Conservation (phyloP, 495 filamentous ascomycete genomes). For the Talaromyces adpressus region DNA sequence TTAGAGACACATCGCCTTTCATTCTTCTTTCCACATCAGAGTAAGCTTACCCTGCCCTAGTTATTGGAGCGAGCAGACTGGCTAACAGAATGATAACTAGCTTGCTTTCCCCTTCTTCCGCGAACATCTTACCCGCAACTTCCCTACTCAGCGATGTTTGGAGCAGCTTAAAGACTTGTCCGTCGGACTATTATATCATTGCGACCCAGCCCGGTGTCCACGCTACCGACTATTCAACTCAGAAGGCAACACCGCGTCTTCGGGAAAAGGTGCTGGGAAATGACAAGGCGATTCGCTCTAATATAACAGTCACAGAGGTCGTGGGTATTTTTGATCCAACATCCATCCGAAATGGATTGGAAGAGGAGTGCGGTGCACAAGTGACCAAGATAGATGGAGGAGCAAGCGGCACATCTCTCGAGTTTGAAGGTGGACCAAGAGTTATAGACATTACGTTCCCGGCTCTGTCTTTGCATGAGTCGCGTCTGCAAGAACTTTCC, state of each 20-base stretch:
- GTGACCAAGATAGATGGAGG: slow-evolving; percentile 52
- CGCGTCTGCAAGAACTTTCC: slow-evolving; percentile 34
- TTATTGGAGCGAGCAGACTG: slow-evolving; percentile 1
- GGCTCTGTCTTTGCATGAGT: slow-evolving; percentile 31
- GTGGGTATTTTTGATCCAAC: slow-evolving; percentile 52
- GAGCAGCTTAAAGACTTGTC: slow-evolving; percentile 53
- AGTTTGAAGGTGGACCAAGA: slow-evolving; percentile 38
- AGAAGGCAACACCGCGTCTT: slow-evolving; percentile 53
- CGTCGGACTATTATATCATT: slow-evolving; percentile 72
- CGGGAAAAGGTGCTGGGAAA: slow-evolving; percentile 43
- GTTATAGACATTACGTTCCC: slow-evolving; percentile 47
- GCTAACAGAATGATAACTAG: slow-evolving; percentile 30
- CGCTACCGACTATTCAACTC: slow-evolving; percentile 52
- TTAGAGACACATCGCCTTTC: slow-evolving; percentile 81
- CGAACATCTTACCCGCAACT: slow-evolving; percentile 35
- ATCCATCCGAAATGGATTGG: slow-evolving; percentile 43
- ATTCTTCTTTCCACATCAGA: slow-evolving; percentile 72
- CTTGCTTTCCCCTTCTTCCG: slow-evolving; percentile 27
- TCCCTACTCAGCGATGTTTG: slow-evolving; percentile 26
- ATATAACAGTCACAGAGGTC: slow-evolving; percentile 53
- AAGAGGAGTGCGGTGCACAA: slow-evolving; percentile 45
- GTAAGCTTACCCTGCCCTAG: slow-evolving; percentile 40
- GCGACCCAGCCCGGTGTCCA: slow-evolving; percentile 73
- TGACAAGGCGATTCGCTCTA: slow-evolving; percentile 43
- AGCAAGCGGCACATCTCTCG: slow-evolving; percentile 39